Evolutionary conservation across 2,329 filamentous ascomycete species (phyloP).

Genomic region (Aspergillus sp.): DNA sequence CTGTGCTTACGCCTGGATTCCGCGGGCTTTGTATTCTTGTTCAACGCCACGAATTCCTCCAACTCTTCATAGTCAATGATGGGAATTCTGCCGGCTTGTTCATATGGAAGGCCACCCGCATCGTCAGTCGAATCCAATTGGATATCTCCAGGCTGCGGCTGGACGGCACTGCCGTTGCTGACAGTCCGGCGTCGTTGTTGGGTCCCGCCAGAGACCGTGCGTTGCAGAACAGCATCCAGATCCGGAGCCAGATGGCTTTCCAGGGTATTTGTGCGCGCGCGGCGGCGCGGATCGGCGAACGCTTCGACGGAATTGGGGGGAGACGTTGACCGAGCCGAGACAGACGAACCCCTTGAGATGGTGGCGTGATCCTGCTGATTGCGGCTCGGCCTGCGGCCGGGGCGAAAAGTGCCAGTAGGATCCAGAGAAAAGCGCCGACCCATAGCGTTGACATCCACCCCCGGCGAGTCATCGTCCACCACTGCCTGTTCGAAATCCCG

Average conservation of each 20-base stretch:
- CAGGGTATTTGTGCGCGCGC: slow-evolving; percentile 62
- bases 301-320: slow-evolving; percentile 97
- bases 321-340: slow-evolving; percentile 60
- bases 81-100: slow-evolving; percentile 67
- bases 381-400: slow-evolving; percentile 25
- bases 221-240: slow-evolving; percentile 52
- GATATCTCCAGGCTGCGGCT: slow-evolving; percentile 34
- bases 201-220: slow-evolving; percentile 62
- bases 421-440: slow-evolving; percentile 34
- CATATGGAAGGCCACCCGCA: slow-evolving; percentile 76
- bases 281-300: slow-evolving; percentile 81
- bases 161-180: slow-evolving; percentile 49
- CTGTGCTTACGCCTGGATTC: slow-evolving; percentile 31
- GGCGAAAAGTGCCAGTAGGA: slow-evolving; percentile 28
- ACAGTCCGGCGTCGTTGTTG: slow-evolving; percentile 52
- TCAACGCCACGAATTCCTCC: slow-evolving; percentile 75
- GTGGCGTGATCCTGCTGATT: slow-evolving; percentile 30
- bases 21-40: slow-evolving; percentile 38
- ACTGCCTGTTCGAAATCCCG: slow-evolving; percentile 84
- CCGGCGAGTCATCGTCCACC: slow-evolving; percentile 57
- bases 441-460: slow-evolving; percentile 25
- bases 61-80: slow-evolving; percentile 88
- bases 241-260: slow-evolving; percentile 51
- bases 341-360: slow-evolving; percentile 40
- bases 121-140: slow-evolving; percentile 41